These are phyloP conservation scores for Termitomyces sp. DNA, from an alignment of 768 basidiomycete species.

Conservation along the genomic window DNA sequence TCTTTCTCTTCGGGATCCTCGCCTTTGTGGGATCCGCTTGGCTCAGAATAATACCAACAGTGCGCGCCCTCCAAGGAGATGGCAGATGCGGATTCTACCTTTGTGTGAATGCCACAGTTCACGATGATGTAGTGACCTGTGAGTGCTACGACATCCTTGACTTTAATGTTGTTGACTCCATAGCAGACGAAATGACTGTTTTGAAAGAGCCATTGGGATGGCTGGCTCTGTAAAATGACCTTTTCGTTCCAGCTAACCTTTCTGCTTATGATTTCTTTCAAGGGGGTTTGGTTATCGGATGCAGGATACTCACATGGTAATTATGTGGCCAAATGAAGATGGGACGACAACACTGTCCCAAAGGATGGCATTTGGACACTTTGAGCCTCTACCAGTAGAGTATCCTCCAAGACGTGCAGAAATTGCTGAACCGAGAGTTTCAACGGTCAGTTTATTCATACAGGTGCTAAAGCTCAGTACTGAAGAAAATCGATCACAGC, in stretches of 20 bases:
- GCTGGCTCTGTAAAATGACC: conserved; percentile 41
- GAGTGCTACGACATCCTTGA: conserved; percentile 15
- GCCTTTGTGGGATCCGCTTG: conserved; percentile 11
- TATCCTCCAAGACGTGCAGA: conserved; percentile 43
- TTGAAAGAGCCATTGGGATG: conserved; percentile 39
- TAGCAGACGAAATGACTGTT: conserved; percentile 40
- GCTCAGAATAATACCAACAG: conserved; percentile 17
- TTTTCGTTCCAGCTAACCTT: not conserved
- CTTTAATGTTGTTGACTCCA: not conserved
- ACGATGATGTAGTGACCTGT: conserved; percentile 41
- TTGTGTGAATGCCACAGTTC: conserved; percentile 44
- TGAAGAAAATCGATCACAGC: not conserved
- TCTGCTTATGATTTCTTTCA: conserved; percentile 8
- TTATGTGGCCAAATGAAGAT: conserved; percentile 47
- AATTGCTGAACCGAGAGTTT: conserved; percentile 27
- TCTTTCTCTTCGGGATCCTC: conserved; percentile 10
- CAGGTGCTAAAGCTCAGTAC: not conserved
- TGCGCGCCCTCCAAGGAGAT: conserved; percentile 34
- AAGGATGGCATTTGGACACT: conserved; percentile 40
- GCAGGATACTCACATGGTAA: conserved; percentile 50
- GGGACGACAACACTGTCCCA: conserved; percentile 56
- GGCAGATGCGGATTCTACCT: conserved; percentile 37
- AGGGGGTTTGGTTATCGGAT: conserved; percentile 50
- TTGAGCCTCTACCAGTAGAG: conserved; percentile 38
- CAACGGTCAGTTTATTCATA: conserved; percentile 22